These are phyloP conservation scores for Solanum stenotomum DNA, from an alignment of 257 asterid genomes.

Conservation along the genomic window DNA sequence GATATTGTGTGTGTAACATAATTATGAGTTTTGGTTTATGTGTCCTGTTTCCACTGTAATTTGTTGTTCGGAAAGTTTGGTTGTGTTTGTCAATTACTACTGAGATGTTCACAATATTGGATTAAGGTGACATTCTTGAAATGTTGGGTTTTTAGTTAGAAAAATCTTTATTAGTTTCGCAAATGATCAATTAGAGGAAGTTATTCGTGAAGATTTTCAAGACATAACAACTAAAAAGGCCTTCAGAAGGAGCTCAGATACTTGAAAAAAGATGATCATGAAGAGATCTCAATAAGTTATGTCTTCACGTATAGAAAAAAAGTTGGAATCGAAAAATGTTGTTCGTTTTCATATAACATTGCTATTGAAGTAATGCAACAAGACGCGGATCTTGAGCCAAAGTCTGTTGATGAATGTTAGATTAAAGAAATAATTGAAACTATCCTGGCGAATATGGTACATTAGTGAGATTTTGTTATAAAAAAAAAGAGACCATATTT, in stretches of 20 bases:
- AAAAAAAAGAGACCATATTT: neutral
- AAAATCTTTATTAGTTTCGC: neutral
- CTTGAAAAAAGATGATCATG: neutral
- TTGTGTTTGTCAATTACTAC: neutral
- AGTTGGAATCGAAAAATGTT: neutral
- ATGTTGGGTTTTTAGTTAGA: neutral
- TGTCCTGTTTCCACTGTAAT: neutral
- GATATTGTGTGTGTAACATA: neutral
- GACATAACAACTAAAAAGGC: neutral
- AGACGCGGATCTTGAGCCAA: neutral
- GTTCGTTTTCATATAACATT: neutral
- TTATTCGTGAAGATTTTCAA: neutral
- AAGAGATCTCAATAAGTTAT: neutral
- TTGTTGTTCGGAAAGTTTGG: neutral
- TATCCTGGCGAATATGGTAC: neutral
- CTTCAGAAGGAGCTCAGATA: neutral
- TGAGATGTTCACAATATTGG: neutral
- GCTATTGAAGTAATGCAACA: neutral
- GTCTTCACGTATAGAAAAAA: neutral
- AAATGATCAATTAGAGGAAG: neutral
- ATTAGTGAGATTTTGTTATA: neutral
- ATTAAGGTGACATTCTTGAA: neutral
- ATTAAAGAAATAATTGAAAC: neutral
- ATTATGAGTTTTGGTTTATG: neutral
- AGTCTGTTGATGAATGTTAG: neutral